These are phyloP conservation scores for Linderina pennispora DNA, from an alignment of 192 early-diverging fungal species.

Conservation along the genomic window DNA sequence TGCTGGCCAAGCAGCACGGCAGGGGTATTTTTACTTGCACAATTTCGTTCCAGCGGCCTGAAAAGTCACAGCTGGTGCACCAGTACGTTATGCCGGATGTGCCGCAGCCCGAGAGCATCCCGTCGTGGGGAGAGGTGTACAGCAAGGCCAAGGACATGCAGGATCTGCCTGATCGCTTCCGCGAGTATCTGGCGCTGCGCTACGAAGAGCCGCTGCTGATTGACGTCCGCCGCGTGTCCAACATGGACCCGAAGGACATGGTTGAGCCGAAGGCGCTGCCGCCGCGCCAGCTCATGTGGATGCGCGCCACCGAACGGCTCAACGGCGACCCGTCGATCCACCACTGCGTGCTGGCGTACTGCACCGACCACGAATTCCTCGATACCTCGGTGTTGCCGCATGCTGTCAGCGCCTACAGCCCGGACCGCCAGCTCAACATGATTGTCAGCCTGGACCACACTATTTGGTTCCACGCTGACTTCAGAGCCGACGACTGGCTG, in stretches of 20 bases:
- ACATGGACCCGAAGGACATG: background rate
- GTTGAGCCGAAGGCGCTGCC: background rate
- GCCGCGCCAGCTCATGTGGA: background rate
- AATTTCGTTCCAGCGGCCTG: slow-evolving; percentile 39
- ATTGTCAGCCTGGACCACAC: slow-evolving; percentile 53
- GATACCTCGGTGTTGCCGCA: slow-evolving; percentile 2
- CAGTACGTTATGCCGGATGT: slow-evolving; percentile 3
- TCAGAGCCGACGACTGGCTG: slow-evolving; percentile 74
- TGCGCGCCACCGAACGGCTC: background rate
- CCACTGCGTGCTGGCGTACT: slow-evolving; percentile 7
- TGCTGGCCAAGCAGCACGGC: slow-evolving; percentile 45
- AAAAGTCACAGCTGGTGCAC: slow-evolving; percentile 25
- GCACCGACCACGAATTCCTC: slow-evolving; percentile 3
- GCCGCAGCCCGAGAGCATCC: background rate
- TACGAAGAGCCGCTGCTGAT: background rate
- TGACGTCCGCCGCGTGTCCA: background rate
- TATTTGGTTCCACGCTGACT: slow-evolving; percentile 71
- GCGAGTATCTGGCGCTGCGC: background rate
- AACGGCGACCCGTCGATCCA: background rate
- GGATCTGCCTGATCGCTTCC: background rate
- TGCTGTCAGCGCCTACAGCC: background rate
- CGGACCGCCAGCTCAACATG: slow-evolving; percentile 11
- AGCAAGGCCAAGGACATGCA: background rate
- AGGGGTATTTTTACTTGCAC: slow-evolving; percentile 41
- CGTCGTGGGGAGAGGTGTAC: background rate